phyloP scores from a whole-genome alignment of 345 rosid species.

The Citropsis articulata region DNA sequence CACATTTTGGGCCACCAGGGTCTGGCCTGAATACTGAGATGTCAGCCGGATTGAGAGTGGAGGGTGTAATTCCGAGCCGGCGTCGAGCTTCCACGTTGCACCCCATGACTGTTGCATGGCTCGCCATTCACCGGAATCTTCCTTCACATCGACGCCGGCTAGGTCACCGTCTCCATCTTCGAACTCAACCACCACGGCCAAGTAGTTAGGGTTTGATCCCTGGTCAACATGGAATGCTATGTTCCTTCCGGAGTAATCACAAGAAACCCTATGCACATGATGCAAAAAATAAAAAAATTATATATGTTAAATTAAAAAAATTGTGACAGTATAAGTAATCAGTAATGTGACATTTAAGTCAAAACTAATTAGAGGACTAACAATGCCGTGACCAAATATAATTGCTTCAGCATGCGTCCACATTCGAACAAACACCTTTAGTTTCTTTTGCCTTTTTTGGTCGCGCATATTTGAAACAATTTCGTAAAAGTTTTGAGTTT shows the following conservation, averaged over 20 bases:
- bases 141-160: slow-evolving; percentile 25
- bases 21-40: slow-evolving; percentile 34
- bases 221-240: slow-evolving; percentile 40
- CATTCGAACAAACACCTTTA: not conserved
- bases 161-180: slow-evolving; percentile 56
- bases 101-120: slow-evolving; percentile 57
- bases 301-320: not conserved
- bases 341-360: not conserved
- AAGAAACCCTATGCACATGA: slow-evolving; percentile 30
- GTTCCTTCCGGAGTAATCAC: slow-evolving; percentile 35
- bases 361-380: not conserved
- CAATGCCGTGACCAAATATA: not conserved
- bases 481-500: not conserved
- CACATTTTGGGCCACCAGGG: slow-evolving; percentile 38
- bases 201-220: slow-evolving; percentile 42
- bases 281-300: not conserved
- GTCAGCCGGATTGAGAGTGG: slow-evolving; percentile 42
- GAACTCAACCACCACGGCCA: slow-evolving; percentile 41
- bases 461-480: not conserved
- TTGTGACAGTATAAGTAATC: not conserved
- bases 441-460: not conserved
- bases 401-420: not conserved
- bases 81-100: slow-evolving; percentile 55
- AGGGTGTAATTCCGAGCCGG: slow-evolving; percentile 29
- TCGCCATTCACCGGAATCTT: slow-evolving; percentile 30